These are phyloP conservation scores for Curvularia spicifera DNA, from an alignment of 2,329 filamentous ascomycete genomes.

Conservation along the genomic window DNA sequence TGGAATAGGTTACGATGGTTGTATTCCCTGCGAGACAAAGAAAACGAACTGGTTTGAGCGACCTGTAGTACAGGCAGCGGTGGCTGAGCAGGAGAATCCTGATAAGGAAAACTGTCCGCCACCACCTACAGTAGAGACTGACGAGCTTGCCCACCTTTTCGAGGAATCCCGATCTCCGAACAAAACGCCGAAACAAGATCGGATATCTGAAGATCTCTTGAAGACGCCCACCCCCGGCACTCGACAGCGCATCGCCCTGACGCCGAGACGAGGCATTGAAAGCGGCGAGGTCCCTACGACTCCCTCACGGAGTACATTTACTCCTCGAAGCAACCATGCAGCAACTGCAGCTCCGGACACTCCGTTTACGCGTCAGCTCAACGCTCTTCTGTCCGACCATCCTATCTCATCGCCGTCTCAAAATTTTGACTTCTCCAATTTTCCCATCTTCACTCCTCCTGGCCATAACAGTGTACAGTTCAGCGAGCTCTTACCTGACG, in stretches of 20 bases:
- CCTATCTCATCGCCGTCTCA: constrained; percentile 42
- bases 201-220: constrained; percentile 57
- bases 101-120: constrained; percentile 66
- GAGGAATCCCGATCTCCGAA: constrained; percentile 66
- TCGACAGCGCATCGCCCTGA: constrained; percentile 46
- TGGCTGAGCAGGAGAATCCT: constrained; percentile 31
- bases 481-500: constrained; percentile 38
- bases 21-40: constrained; percentile 28
- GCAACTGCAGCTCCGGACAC: constrained; percentile 52
- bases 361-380: constrained; percentile 68
- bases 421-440: constrained; percentile 45
- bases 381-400: constrained; percentile 61
- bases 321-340: constrained; percentile 46
- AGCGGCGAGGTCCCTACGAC: constrained; percentile 24
- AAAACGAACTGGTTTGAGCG: constrained; percentile 27
- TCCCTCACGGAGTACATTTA: constrained; percentile 47
- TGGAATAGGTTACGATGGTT: constrained; percentile 31
- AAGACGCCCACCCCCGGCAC: constrained; percentile 54
- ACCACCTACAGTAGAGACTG: constrained; percentile 46
- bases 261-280: constrained; percentile 38
- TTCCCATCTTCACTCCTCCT: constrained; percentile 41
- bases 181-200: constrained; percentile 64
- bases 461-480: constrained; percentile 35
- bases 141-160: constrained; percentile 70
- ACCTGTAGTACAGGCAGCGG: constrained; percentile 20